Conservation (phyloP, 306 rosid species). For the Cotoneaster glaucophyllus region DNA sequence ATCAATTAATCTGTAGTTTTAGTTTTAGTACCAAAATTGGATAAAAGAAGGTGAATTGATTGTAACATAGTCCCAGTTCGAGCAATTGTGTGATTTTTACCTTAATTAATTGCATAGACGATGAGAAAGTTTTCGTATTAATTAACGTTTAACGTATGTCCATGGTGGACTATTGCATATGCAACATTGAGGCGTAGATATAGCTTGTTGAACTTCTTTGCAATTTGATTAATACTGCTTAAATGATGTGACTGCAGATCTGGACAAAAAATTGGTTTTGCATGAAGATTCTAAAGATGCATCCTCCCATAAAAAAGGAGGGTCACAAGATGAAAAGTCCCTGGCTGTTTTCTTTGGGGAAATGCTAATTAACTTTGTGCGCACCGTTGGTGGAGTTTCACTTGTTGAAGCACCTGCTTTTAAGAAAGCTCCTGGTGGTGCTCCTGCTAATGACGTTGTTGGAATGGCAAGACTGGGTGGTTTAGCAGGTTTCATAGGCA, state of each 20-base stretch:
- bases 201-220: not conserved
- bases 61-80: not conserved
- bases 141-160: not conserved
- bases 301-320: conserved; percentile 13
- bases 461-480: conserved; percentile 78
- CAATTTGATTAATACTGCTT: not conserved
- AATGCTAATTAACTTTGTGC: conserved; percentile 79
- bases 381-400: conserved; percentile 76
- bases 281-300: conserved; percentile 28
- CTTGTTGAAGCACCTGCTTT: conserved; percentile 91
- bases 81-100: not conserved
- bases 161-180: not conserved
- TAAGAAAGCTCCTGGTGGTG: conserved; percentile 59
- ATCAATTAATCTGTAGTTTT: conserved; percentile 2
- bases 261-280: not conserved
- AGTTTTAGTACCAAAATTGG: not conserved
- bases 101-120: too few relatives aligned
- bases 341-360: conserved; percentile 80
- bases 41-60: not conserved
- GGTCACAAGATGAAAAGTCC: conserved; percentile 25
- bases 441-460: conserved; percentile 64
- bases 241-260: not conserved
- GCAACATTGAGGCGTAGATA: not conserved
- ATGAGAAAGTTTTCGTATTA: too few relatives aligned
- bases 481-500: conserved; percentile 75